These are phyloP conservation scores for Phycomyces blakesleeanus DNA, from an alignment of 192 early-diverging fungal species.

Conservation along the genomic window DNA sequence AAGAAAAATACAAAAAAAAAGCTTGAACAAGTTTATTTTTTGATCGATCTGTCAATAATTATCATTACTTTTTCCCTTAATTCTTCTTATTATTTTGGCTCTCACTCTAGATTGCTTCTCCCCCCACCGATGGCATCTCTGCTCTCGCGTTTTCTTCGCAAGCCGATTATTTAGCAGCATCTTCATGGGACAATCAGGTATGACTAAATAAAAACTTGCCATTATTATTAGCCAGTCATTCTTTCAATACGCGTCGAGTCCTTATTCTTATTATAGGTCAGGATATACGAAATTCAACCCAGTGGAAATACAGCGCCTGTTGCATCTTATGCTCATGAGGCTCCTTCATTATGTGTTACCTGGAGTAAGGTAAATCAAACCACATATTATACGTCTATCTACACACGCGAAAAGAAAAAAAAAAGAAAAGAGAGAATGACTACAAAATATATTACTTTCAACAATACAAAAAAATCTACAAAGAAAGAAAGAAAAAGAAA, in stretches of 20 bases:
- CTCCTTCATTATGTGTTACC: conserved; percentile 75
- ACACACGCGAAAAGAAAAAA: not conserved
- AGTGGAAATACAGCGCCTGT: conserved; percentile 73
- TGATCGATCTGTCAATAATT: no score
- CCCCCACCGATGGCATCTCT: conserved; percentile 79
- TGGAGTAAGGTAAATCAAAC: conserved; percentile 74
- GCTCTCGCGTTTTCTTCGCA: conserved; percentile 75
- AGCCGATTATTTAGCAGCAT: conserved; percentile 80
- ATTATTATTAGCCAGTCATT: no score
- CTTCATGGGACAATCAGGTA: conserved; percentile 83
- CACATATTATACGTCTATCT: not conserved
- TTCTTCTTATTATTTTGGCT: not conserved
- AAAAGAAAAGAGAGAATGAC: not conserved
- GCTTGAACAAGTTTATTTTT: no score
- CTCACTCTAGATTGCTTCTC: conserved; percentile 49
- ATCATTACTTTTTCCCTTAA: no score
- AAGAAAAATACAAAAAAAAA: not conserved
- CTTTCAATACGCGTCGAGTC: no score
- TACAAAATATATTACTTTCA: not conserved
- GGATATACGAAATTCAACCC: conserved; percentile 86
- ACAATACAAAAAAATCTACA: no score
- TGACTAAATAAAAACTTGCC: not conserved
- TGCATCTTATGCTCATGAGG: conserved; percentile 76
- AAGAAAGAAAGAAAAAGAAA: no score
- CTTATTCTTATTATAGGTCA: conserved; percentile 54